phyloP scores from a whole-genome alignment of 345 rosid genomes.

The Anastatica hierochuntica region DNA sequence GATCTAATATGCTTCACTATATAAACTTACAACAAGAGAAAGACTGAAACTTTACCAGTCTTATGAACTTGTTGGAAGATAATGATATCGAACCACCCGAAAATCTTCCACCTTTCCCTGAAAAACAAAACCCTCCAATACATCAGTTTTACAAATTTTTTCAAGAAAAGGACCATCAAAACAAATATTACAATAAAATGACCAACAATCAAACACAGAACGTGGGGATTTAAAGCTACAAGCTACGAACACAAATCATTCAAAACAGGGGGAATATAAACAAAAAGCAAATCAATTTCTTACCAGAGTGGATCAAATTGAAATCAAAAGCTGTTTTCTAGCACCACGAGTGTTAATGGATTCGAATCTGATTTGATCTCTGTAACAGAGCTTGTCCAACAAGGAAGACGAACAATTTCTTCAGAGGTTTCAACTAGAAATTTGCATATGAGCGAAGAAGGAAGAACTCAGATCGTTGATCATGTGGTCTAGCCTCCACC shows the following conservation, averaged over 20 bases:
- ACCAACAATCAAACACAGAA: too few species aligned
- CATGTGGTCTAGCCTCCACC: slow-evolving; percentile 7
- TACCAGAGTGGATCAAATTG: slow-evolving; percentile 39
- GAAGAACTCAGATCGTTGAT: slow-evolving; percentile 30
- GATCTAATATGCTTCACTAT: neutral
- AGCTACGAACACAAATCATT: neutral
- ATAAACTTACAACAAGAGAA: slow-evolving; percentile 1
- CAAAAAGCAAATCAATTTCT: neutral
- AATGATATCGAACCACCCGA: neutral
- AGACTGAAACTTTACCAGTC: neutral
- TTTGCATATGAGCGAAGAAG: neutral
- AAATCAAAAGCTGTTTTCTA: too few species aligned
- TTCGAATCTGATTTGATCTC: slow-evolving; percentile 6
- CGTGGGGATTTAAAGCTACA: neutral
- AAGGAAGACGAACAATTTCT: too few species aligned
- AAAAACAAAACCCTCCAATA: neutral
- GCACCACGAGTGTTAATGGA: neutral
- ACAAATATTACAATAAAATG: neutral
- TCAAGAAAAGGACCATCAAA: neutral
- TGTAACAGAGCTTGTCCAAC: neutral
- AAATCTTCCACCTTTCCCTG: slow-evolving; percentile 73
- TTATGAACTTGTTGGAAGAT: neutral
- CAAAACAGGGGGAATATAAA: too few species aligned
- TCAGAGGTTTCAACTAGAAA: slow-evolving; percentile 5
- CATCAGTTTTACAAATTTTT: neutral